phyloP scores from a whole-genome alignment of 2,329 filamentous ascomycete genomes.

The Xylariaceae sp. region DNA sequence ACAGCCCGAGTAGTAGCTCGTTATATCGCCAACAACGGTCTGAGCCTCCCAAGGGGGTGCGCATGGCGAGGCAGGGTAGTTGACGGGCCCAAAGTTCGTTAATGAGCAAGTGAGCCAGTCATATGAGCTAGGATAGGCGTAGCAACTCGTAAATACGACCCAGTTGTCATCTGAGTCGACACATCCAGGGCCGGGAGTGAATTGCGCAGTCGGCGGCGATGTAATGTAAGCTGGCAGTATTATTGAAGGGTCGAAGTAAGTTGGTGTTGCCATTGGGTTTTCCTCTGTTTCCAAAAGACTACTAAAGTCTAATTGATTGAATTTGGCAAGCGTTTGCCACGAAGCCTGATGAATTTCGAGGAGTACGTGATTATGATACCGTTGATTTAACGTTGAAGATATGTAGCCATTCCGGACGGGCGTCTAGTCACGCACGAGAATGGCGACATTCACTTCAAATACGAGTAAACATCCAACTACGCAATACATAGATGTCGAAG shows the following conservation, averaged over 20 bases:
- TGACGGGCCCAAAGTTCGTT: constrained; percentile 11
- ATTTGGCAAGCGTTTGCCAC: too few species aligned
- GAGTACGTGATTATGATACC: too few species aligned
- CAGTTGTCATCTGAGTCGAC: constrained; percentile 12
- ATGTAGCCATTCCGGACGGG: too few species aligned
- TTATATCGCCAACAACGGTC: constrained; percentile 4
- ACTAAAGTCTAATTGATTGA: too few species aligned
- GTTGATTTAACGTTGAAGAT: too few species aligned
- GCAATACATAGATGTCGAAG: too few species aligned
- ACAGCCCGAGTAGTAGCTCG: constrained; percentile 9
- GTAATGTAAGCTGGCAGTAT: constrained; percentile 7
- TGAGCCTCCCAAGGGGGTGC: constrained; percentile 5
- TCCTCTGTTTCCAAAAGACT: too few species aligned
- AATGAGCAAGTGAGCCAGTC: constrained; percentile 17
- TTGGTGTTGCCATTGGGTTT: constrained; percentile 9
- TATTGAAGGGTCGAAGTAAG: neutral
- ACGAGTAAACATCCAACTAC: too few species aligned
- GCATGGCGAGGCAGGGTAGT: constrained; percentile 4
- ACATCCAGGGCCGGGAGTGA: constrained; percentile 12
- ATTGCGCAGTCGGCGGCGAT: constrained; percentile 11
- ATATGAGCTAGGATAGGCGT: neutral
- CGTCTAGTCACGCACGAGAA: too few species aligned
- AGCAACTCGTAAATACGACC: constrained; percentile 14
- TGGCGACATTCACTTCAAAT: too few species aligned
- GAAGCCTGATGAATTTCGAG: too few species aligned